Evolutionary conservation across 257 asterid species (phyloP), one percentile per base, ranked within the genome.

Genomic region (Fraxinus americana): DNA sequence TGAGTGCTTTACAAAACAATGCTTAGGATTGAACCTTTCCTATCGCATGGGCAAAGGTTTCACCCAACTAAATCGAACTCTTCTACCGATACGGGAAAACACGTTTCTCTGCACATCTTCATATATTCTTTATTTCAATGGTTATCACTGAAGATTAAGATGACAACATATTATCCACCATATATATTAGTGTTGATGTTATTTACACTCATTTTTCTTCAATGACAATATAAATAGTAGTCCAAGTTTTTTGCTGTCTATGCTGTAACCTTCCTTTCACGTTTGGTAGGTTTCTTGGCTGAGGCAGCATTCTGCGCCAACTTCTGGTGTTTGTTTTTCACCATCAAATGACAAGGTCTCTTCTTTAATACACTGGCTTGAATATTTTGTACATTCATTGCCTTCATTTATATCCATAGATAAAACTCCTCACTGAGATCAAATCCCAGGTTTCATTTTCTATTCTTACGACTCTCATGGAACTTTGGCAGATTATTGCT

Each of bases 281-380:
- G 67, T 76, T 80, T 80, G 67, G 68, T 87, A 93, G 97, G 91
- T 88, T 86, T 93, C 99, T 78, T 96, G 99, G 99, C 74, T 89
- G 80, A 93, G 92, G 89, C 98, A 96, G 85, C 99, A 96, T 83
- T 93, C 98, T 77, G 97, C 99, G 66, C 99, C 98, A 65, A 91
- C 92, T 80, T 89, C 98, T 82, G 97, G 97, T 5, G 87, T 96
- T 85, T 85, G 97, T 88, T 93, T 96, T 85, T 96, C 98, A 79
- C 97, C 99, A 82, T 89, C 95, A 84, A 92, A 91, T 75, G 99
- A 96, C 85, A 96, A 93, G 99, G 99, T 93, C 79, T 83, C 70
- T 76, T 82, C 77, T 86, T 80, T 79, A 35, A 66, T 65, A 35
- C 38, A 38, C 67, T 78, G 57, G 16, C 69, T 75, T 70, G 70